Percentiles rank a stretch among this genome's conserved stretches.
These are phyloP conservation scores for Macrophomina phaseolina DNA, from an alignment of 2,329 filamentous ascomycete species.

Conservation along the genomic window DNA sequence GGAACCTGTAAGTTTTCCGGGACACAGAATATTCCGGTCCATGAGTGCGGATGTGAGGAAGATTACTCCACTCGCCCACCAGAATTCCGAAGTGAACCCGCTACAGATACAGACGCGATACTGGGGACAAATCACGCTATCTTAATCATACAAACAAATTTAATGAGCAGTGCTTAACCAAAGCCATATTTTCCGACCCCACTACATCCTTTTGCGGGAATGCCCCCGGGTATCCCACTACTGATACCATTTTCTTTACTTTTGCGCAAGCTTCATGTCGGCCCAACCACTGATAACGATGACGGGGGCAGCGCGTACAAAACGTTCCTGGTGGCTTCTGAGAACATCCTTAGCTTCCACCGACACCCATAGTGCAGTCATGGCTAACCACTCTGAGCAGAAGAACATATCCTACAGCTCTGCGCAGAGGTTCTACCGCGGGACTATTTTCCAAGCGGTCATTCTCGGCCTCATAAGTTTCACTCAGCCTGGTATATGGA, in stretches of 20 bases:
- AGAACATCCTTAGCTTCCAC: no score
- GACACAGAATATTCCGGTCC: no score
- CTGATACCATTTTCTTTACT: slow-evolving; percentile 14
- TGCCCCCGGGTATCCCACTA: not conserved
- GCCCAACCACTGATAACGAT: not conserved
- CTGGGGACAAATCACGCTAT: slow-evolving; percentile 9
- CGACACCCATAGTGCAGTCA: not conserved
- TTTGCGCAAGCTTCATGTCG: not conserved
- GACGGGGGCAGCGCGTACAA: not conserved
- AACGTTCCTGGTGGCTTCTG: not conserved
- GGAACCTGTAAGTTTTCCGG: no score
- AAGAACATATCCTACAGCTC: not conserved
- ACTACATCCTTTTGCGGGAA: not conserved
- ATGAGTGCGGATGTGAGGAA: not conserved
- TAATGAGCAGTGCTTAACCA: no score
- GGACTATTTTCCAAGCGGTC: slow-evolving; percentile 55
- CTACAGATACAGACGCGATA: not conserved
- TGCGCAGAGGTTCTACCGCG: slow-evolving; percentile 45
- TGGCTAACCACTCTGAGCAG: not conserved
- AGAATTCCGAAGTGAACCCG: not conserved
- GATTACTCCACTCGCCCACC: not conserved
- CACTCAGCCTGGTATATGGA: slow-evolving; percentile 56
- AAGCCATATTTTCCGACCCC: not conserved
- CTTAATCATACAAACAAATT: not conserved
- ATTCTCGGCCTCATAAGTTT: slow-evolving; percentile 53